Evolutionary conservation across 129 eudicot genomes (phyloP).

Genomic region (Lonicera japonica): DNA sequence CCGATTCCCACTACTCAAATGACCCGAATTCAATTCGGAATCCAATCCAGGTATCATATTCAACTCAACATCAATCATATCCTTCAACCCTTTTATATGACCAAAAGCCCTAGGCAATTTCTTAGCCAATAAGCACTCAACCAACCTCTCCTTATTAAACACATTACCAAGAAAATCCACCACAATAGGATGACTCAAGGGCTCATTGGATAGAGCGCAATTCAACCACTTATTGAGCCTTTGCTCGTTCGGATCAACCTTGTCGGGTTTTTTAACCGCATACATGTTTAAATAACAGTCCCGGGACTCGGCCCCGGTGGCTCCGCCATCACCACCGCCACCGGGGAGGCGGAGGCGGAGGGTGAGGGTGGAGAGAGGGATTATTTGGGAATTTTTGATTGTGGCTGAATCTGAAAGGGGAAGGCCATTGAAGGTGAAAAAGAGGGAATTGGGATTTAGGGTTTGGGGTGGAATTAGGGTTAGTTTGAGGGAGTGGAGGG

Average conservation of each 20-base stretch:
- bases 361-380: slow-evolving; percentile 39
- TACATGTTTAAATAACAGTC: slow-evolving; percentile 94
- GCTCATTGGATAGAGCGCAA: slow-evolving; percentile 79
- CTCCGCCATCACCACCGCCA: slow-evolving; percentile 95
- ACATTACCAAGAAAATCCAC: slow-evolving; percentile 76
- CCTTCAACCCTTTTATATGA: slow-evolving; percentile 81
- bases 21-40: no score
- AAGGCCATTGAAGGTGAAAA: slow-evolving; percentile 59
- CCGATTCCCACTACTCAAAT: slow-evolving; percentile 9
- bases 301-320: slow-evolving; percentile 93
- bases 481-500: slow-evolving; percentile 33
- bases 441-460: slow-evolving; percentile 13
- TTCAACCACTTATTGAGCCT: slow-evolving; percentile 68
- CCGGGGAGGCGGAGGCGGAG: slow-evolving; percentile 45
- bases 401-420: slow-evolving; percentile 37
- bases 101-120: slow-evolving; percentile 57
- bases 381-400: slow-evolving; percentile 16
- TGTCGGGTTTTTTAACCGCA: slow-evolving; percentile 80
- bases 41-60: slow-evolving; percentile 27
- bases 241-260: slow-evolving; percentile 76
- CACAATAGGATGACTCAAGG: slow-evolving; percentile 70
- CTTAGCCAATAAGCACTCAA: slow-evolving; percentile 59
- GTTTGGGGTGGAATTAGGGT: slow-evolving; percentile 20
- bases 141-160: slow-evolving; percentile 77
- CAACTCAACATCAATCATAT: slow-evolving; percentile 63